Percentiles rank a stretch among this genome's conserved stretches.
Conservation (phyloP, 202 grass and related monocot genomes). For the Setaria viridis region DNA sequence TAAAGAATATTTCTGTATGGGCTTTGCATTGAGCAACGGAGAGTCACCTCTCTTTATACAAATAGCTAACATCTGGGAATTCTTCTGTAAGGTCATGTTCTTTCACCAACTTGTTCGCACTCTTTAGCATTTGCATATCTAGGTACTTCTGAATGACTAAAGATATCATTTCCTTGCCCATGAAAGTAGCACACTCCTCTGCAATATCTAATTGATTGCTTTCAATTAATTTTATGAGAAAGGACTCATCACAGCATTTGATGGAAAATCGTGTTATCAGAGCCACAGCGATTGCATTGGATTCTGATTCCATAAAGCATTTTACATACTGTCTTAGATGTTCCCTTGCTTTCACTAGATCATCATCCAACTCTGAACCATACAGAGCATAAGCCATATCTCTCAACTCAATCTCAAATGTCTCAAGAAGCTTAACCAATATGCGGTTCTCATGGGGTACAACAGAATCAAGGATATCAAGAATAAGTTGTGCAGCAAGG, state of each 20-base stretch:
- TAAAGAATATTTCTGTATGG: conserved; percentile 27
- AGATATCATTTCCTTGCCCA: conserved; percentile 71
- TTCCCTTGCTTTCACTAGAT: conserved; percentile 58
- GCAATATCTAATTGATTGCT: conserved; percentile 70
- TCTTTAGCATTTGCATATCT: conserved; percentile 82
- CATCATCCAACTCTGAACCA: conserved; percentile 59
- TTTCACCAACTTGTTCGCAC: conserved; percentile 83
- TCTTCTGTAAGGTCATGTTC: conserved; percentile 74
- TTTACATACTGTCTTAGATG: conserved; percentile 59
- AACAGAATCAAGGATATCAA: conserved; percentile 71
- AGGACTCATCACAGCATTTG: conserved; percentile 61
- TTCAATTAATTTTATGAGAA: conserved; percentile 73
- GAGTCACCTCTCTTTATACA: conserved; percentile 89
- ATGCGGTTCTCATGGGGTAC: conserved; percentile 79
- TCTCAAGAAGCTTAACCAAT: conserved; percentile 84
- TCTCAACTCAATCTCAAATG: conserved; percentile 79
- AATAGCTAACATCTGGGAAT: conserved; percentile 80
- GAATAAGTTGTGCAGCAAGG: conserved; percentile 63
- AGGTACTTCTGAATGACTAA: conserved; percentile 79
- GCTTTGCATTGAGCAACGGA: conserved; percentile 17
- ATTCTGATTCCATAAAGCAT: conserved; percentile 69
- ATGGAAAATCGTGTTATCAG: conserved; percentile 76
- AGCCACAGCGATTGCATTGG: conserved; percentile 69
- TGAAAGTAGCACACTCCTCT: conserved; percentile 82
- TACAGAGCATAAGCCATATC: conserved; percentile 67